A percentile compares a stretch with the other conserved stretches of the same genome.
Evolutionary conservation across 805 yeast genomes (phyloP).

Genomic region (Saturnispora galanensis): DNA sequence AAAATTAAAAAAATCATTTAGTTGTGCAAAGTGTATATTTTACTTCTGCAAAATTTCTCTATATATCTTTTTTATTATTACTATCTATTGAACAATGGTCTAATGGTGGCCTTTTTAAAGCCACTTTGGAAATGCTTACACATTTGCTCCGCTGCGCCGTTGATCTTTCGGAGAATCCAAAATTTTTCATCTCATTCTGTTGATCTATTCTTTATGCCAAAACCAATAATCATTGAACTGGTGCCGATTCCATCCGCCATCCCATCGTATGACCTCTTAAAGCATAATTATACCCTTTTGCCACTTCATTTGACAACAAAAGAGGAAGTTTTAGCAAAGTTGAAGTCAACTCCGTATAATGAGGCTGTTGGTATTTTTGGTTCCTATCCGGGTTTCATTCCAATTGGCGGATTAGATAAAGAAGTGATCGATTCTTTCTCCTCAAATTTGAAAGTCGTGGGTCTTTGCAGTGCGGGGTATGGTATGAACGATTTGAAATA

Average conservation of each 20-base stretch:
- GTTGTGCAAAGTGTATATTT: not conserved
- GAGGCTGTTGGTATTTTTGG: conserved; percentile 40
- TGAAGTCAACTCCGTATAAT: conserved; percentile 25
- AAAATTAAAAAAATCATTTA: not conserved
- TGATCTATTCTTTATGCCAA: not conserved
- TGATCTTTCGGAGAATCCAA: too few species aligned
- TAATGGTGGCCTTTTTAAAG: too few species aligned
- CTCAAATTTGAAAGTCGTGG: conserved; percentile 32
- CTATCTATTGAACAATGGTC: not conserved
- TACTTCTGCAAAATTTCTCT: conserved; percentile 2
- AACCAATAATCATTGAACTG: conserved; percentile 33
- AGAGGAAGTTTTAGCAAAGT: conserved; percentile 31
- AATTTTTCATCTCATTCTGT: not conserved
- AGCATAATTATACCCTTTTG: conserved; percentile 31
- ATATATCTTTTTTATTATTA: conserved; percentile 2
- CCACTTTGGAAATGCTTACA: too few species aligned
- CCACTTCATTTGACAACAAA: conserved; percentile 33
- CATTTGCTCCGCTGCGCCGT: not conserved
- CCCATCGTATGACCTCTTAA: conserved; percentile 37
- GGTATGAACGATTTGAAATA: conserved; percentile 33
- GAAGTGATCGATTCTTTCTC: conserved; percentile 35
- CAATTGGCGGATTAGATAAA: conserved; percentile 36
- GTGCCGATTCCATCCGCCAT: conserved; percentile 40
- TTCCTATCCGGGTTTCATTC: conserved; percentile 40
- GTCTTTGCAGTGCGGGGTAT: conserved; percentile 47